phyloP scores from a whole-genome alignment of 768 basidiomycete species.

The Boletus patriciae region DNA sequence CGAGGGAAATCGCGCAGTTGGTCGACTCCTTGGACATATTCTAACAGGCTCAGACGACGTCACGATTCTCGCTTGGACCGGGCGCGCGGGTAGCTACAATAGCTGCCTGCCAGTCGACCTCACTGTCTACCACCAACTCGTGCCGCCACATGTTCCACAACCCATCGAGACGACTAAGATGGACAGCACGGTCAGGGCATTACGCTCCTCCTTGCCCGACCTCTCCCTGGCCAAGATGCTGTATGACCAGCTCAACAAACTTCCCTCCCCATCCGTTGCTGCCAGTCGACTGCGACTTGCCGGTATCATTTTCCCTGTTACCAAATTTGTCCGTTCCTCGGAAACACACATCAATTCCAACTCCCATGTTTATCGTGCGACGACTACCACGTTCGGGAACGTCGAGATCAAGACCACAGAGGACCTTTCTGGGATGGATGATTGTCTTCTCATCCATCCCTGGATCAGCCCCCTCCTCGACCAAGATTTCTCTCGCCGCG shows the following conservation, averaged over 20 bases:
- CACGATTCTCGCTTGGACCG: conserved; percentile 12
- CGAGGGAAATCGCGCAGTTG: conserved; percentile 3
- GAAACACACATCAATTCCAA: too few relatives aligned
- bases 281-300: too few relatives aligned
- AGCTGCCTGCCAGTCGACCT: conserved; percentile 2
- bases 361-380: neutral
- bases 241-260: neutral
- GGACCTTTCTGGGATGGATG: too few relatives aligned
- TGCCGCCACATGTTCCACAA: neutral
- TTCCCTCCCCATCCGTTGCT: too few relatives aligned
- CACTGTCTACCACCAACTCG: neutral
- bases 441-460: too few relatives aligned
- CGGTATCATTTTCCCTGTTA: too few relatives aligned
- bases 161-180: neutral
- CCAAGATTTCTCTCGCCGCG: neutral
- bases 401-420: neutral
- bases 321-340: too few relatives aligned
- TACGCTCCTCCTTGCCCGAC: neutral
- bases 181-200: neutral
- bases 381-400: neutral
- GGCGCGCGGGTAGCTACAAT: too few relatives aligned
- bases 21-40: conserved; percentile 8
- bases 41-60: neutral
- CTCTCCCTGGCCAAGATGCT: neutral
- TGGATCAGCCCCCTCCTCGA: neutral